Conservation (phyloP, 176 grass and related monocot genomes). For the Avena atlantica region DNA sequence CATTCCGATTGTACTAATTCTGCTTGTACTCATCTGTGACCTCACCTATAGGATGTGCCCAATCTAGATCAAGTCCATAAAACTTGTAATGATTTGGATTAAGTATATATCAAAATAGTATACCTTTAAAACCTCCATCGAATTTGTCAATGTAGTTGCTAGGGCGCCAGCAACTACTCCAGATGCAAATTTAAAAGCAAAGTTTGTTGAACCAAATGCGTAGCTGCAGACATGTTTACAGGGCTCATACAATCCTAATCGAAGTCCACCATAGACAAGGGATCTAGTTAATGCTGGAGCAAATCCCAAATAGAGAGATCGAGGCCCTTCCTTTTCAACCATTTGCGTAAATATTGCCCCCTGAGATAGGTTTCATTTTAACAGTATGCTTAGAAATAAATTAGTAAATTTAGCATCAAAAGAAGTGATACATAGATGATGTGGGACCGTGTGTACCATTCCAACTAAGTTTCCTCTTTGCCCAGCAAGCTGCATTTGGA, state of each 20-base stretch:
- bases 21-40: slow-evolving; percentile 73
- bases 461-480: slow-evolving; percentile 92
- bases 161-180: slow-evolving; percentile 80
- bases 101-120: slow-evolving; percentile 19
- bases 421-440: slow-evolving; percentile 25
- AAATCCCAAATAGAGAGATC: slow-evolving; percentile 85
- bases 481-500: slow-evolving; percentile 97
- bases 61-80: slow-evolving; percentile 29
- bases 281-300: slow-evolving; percentile 82
- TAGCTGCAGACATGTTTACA: slow-evolving; percentile 79
- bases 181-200: slow-evolving; percentile 81
- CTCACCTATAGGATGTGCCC: slow-evolving; percentile 65
- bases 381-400: slow-evolving; percentile 31
- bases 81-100: slow-evolving; percentile 9
- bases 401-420: slow-evolving; percentile 27
- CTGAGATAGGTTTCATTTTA: slow-evolving; percentile 51
- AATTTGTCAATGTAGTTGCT: slow-evolving; percentile 87
- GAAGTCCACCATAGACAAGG: slow-evolving; percentile 87
- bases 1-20: slow-evolving; percentile 63
- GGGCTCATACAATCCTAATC: slow-evolving; percentile 91
- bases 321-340: slow-evolving; percentile 74
- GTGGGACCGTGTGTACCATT: slow-evolving; percentile 63
- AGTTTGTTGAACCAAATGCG: slow-evolving; percentile 84
- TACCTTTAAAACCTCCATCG: slow-evolving; percentile 91
- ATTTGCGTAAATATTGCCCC: slow-evolving; percentile 78